Evolutionary conservation across 1,139 yeast genomes (phyloP).

Genomic region (Diutina neorugosa): DNA sequence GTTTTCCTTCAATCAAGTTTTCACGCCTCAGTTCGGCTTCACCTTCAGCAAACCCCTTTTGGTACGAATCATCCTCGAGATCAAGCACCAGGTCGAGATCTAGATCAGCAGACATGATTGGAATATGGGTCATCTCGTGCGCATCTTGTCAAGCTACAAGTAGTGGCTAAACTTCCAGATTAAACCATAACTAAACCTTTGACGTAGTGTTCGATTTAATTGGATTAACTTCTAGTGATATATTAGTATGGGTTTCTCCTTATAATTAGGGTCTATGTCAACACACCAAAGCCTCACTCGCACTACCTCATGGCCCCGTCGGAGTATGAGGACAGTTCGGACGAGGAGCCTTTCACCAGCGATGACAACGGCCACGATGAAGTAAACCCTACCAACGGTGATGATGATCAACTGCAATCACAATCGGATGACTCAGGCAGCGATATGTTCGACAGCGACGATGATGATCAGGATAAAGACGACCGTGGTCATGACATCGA

Average conservation of each 20-base stretch:
- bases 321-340: neutral
- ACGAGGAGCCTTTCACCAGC: constrained; percentile 7
- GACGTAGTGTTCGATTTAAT: too few species aligned
- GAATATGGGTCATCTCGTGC: too few species aligned
- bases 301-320: neutral
- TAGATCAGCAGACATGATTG: constrained; percentile 10
- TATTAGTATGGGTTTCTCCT: too few species aligned
- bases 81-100: constrained; percentile 33
- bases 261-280: too few species aligned
- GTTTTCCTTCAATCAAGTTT: constrained; percentile 55
- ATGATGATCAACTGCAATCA: constrained; percentile 15
- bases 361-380: constrained; percentile 16
- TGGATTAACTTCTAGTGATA: too few species aligned
- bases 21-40: constrained; percentile 26
- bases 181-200: too few species aligned
- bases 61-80: constrained; percentile 45
- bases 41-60: constrained; percentile 53
- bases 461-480: constrained; percentile 9
- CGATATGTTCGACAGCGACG: constrained; percentile 4
- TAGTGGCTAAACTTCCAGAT: too few species aligned
- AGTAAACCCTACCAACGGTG: constrained; percentile 12
- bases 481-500: constrained; percentile 4
- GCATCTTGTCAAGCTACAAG: too few species aligned
- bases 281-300: too few species aligned
- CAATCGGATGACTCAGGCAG: constrained; percentile 23